phyloP scores from a whole-genome alignment of 805 yeast species.

The Kuraishia molischiana region DNA sequence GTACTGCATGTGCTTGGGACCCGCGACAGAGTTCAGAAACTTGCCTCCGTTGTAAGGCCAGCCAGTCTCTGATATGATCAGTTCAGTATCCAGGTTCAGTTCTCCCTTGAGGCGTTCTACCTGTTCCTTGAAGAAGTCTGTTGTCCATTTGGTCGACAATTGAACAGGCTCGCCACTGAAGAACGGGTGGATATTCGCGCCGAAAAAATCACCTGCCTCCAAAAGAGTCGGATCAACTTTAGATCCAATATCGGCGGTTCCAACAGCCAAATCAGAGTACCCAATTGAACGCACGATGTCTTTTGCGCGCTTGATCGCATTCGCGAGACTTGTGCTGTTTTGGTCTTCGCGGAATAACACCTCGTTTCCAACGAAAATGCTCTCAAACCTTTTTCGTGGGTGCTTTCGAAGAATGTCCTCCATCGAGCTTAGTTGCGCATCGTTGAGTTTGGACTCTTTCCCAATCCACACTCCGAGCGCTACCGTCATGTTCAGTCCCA shows the following conservation, averaged over 20 bases:
- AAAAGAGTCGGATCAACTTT: slow-evolving; percentile 28
- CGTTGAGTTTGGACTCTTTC: slow-evolving; percentile 30
- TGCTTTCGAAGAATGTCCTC: slow-evolving; percentile 27
- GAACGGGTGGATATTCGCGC: slow-evolving; percentile 61
- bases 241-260: slow-evolving; percentile 53
- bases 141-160: slow-evolving; percentile 42
- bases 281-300: slow-evolving; percentile 22
- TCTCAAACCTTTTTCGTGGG: slow-evolving; percentile 37
- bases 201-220: slow-evolving; percentile 41
- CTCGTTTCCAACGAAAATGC: slow-evolving; percentile 54
- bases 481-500: slow-evolving; percentile 44
- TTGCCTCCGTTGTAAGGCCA: slow-evolving; percentile 64
- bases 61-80: slow-evolving; percentile 54
- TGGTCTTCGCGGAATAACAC: slow-evolving; percentile 45
- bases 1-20: slow-evolving; percentile 27
- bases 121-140: slow-evolving; percentile 33
- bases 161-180: slow-evolving; percentile 45
- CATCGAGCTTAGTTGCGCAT: slow-evolving; percentile 35
- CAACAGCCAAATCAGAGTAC: slow-evolving; percentile 38
- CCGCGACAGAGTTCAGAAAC: slow-evolving; percentile 36
- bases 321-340: slow-evolving; percentile 23
- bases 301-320: slow-evolving; percentile 32
- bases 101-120: slow-evolving; percentile 25
- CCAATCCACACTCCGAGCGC: slow-evolving; percentile 60
- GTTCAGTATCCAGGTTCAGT: slow-evolving; percentile 9